Base-by-base conservation (phyloP, 441 rosid genomes). In the Erysimum cheiri region DNA sequence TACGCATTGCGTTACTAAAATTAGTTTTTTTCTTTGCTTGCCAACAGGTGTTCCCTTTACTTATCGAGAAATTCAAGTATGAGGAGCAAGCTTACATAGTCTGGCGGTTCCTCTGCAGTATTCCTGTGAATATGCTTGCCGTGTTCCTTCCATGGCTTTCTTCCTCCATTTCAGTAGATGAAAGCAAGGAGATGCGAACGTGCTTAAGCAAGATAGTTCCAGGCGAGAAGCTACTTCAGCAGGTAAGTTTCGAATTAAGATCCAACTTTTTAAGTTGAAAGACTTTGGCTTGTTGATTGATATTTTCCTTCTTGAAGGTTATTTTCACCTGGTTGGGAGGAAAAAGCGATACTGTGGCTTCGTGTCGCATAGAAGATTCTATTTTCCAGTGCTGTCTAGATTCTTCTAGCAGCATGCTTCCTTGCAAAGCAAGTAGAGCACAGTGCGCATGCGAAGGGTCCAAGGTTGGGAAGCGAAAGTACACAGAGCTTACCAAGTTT, bases 31-130 rank as follows among this genome's bases (percentile, higher is more conserved):
- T 67, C 26, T 70, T 22, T 14, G 19, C 44, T 60, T 48, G 29
- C 48, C 19, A 59, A 49, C 80, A 96, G 99, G 99, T 96, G 44
- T 90, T 89, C 67, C 99, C 99, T 31, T 82, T 96, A 78, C 97
- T 96, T 71, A 87, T 87, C 39, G 97, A 92, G 85, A 92, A 92
- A 80, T 96, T 88, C 72, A 85, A 95, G 60, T 83, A 92, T 69
- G 93, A 85, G 66, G 99, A 96, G 86, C 99, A 92, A 83, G 98
- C 98, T 50, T 92, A 87, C 35, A 70, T 96, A 71, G 97, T 91
- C n/a, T 96, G 99, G 99, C 93, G 94, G 82, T 96, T 96, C 82
- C 86, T 95, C 60, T 95, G 99, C 84, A 91, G 99, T 78, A 89
- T 95, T 89, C 98, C 99, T 72, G 96, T 92, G 65, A 88, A 89